Base-by-base conservation (phyloP, 164 flowering plant species). In the Vitis cinerea region DNA sequence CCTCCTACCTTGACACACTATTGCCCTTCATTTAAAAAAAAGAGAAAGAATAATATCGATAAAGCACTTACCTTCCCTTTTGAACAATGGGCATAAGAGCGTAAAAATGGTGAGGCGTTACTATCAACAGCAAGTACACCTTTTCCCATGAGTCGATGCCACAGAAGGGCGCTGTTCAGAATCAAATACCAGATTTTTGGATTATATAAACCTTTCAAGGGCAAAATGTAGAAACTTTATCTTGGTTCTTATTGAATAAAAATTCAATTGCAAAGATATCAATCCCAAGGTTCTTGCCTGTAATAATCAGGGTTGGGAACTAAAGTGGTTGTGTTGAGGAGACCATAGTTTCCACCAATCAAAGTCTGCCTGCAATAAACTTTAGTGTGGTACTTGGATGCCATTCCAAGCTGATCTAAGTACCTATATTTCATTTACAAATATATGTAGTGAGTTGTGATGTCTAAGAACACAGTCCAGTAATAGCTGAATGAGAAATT, bases 131-230 rank as follows among this genome's bases (percentile, higher is more conserved):
- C 66, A 66, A 93, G 90, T 75, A 91, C 99, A 30, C 82, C 72
- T 77, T 80, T 83, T 60, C 98, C 99, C 99, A 94, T 94, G 31
- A 94, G 87, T 50, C 85, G 87, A 80, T 90, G 91, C 96, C 97
- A 95, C 37, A 95, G 79, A 74, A 95, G 91, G 53, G 99, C 98
- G 75, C 99, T 95, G 68, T 44, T 61, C 47, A 68, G 9, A 73
- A 68, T 17, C 57, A 79, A 51, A 44, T 9, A 50, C 27, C 10
- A 60, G 66, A 65, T 50, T 1, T 1, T 51, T 17, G 9, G 4
- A 50, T 59, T 58, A 52, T 55, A 59, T 19, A n/a, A 17, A 13
- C 31, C 2, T 61, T 9, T 1, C 56, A 27, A 50, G 47, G 17
- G 29, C 8, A 64, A 27, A 60, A 4, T 27, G 9, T 60, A 0